Percentiles rank a stretch among this genome's conserved stretches.
These are phyloP conservation scores for Tinospora cordifolia DNA, from an alignment of 164 flowering plant genomes.

Conservation along the genomic window DNA sequence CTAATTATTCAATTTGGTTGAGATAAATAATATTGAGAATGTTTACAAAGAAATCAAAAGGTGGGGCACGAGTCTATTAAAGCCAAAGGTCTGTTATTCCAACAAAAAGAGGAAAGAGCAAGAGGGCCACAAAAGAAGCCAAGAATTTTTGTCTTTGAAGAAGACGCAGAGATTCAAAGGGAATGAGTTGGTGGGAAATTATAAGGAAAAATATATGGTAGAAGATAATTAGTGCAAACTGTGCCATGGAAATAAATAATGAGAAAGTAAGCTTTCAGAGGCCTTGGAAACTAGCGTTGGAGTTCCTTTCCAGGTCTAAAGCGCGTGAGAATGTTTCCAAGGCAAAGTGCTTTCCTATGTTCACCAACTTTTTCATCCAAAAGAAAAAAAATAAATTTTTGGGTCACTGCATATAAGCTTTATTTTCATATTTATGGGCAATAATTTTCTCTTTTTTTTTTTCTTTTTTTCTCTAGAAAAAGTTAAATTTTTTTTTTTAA, in stretches of 20 bases:
- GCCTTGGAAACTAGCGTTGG: constrained; percentile 5
- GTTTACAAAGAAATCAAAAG: too few relatives aligned
- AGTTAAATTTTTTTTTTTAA: neutral
- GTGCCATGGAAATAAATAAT: neutral
- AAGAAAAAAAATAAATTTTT: neutral
- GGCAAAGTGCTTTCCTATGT: neutral
- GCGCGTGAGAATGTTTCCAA: constrained; percentile 1
- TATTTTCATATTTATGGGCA: neutral
- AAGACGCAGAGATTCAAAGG: neutral
- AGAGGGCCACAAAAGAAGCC: neutral
- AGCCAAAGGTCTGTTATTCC: too few relatives aligned
- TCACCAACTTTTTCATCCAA: neutral
- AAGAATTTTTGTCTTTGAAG: neutral
- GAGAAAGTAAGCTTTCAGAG: neutral
- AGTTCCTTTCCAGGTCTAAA: neutral
- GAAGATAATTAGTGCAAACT: neutral
- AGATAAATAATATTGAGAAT: too few relatives aligned
- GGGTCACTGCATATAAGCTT: neutral
- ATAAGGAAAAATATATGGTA: neutral
- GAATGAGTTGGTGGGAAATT: constrained; percentile 1
- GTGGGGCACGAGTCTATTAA: too few relatives aligned
- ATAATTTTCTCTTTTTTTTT: neutral
- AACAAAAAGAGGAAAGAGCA: too few relatives aligned
- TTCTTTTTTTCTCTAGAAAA: neutral
- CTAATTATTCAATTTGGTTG: too few relatives aligned